phyloP scores from a whole-genome alignment of 495 filamentous ascomycete genomes.

The Cryomyces minteri region DNA sequence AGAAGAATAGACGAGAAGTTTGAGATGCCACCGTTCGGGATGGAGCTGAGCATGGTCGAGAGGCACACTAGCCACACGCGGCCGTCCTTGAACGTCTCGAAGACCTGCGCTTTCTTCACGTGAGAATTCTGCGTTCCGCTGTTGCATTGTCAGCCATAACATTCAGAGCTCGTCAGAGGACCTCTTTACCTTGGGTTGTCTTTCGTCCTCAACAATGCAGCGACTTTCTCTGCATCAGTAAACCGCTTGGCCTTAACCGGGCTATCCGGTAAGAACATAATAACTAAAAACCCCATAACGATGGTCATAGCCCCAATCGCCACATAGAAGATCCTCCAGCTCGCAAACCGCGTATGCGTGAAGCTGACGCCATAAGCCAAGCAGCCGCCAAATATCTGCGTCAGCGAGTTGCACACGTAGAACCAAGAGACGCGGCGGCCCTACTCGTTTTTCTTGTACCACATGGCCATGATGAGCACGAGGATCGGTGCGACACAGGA shows the following conservation, averaged over 20 bases:
- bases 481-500: constrained; percentile 24
- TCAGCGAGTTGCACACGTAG: constrained; percentile 44
- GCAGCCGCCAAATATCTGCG: constrained; percentile 36
- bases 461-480: constrained; percentile 33
- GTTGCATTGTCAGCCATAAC: no score
- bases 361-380: constrained; percentile 41
- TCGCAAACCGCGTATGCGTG: constrained; percentile 12
- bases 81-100: constrained; percentile 28
- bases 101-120: constrained; percentile 18
- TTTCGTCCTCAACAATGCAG: constrained; percentile 5
- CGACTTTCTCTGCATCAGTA: constrained; percentile 7
- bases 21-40: constrained; percentile 9
- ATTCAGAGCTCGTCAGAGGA: no score
- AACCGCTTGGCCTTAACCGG: constrained; percentile 6
- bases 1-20: constrained; percentile 10
- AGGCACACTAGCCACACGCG: constrained; percentile 1
- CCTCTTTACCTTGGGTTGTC: not conserved
- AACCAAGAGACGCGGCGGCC: constrained; percentile 42
- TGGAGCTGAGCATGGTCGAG: constrained; percentile 1
- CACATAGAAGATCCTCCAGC: constrained; percentile 8
- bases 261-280: constrained; percentile 5
- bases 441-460: constrained; percentile 46
- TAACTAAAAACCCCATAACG: constrained; percentile 3
- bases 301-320: constrained; percentile 5
- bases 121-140: constrained; percentile 18